phyloP scores from a whole-genome alignment of 2,329 filamentous ascomycete species.

The Epicoccum sorghinum region DNA sequence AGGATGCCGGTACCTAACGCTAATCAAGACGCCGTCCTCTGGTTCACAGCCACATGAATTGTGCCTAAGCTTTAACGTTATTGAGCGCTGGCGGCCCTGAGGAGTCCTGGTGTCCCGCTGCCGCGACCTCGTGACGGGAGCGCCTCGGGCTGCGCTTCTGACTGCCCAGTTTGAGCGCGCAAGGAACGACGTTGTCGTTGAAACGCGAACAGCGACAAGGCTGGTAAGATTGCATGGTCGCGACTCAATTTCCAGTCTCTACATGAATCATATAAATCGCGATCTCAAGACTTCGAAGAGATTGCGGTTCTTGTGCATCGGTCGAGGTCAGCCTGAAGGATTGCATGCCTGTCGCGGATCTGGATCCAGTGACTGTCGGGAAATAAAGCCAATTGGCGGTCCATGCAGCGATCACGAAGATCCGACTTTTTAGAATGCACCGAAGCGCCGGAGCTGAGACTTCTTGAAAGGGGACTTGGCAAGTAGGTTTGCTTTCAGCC shows the following conservation, averaged over 20 bases:
- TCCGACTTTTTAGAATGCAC: conserved; percentile 4
- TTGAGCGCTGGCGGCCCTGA: not conserved
- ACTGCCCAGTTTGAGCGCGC: not conserved
- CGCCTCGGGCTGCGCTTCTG: not conserved
- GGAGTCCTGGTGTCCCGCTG: not conserved
- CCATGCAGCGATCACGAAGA: conserved; percentile 8
- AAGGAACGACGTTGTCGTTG: conserved; percentile 7
- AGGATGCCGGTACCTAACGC: not conserved
- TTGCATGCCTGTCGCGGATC: conserved; percentile 14
- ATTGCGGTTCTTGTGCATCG: not conserved
- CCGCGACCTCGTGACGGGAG: conserved; percentile 1
- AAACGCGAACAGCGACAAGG: conserved; percentile 1
- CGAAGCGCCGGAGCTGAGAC: conserved; percentile 10
- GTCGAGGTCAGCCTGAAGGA: conserved; percentile 2
- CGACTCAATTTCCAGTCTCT: not conserved
- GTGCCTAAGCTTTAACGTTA: conserved; percentile 4
- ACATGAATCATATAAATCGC: not conserved
- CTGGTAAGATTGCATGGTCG: not conserved
- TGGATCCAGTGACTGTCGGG: not conserved
- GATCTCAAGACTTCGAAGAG: not conserved
- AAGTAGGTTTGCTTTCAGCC: not conserved
- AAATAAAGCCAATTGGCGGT: not conserved
- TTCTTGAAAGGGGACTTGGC: not conserved
- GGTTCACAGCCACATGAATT: conserved; percentile 2
- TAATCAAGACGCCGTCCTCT: conserved; percentile 4